Conservation (phyloP, 2,329 filamentous ascomycete genomes). For the Phyllosticta citribraziliensis region DNA sequence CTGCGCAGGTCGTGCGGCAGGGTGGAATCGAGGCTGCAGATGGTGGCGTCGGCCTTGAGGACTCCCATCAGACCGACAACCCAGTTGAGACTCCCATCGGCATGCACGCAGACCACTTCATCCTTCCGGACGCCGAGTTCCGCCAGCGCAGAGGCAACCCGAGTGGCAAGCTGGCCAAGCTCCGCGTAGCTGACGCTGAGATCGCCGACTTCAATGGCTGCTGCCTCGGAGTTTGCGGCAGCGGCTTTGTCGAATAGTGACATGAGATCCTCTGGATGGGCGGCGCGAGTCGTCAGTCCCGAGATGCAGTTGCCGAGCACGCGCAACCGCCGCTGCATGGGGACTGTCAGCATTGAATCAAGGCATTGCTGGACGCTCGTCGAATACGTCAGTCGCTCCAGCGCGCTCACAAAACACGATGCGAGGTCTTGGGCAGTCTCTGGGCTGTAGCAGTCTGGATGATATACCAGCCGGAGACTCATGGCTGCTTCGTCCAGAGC, state of each 20-base stretch:
- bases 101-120: slow-evolving; percentile 25
- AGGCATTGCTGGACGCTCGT: background rate
- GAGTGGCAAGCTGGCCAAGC: background rate
- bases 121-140: background rate
- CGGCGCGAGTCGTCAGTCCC: background rate
- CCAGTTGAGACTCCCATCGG: slow-evolving; percentile 27
- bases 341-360: background rate
- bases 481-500: background rate
- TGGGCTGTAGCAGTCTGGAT: background rate
- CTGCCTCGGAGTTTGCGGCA: background rate
- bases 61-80: slow-evolving; percentile 26
- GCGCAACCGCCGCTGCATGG: background rate
- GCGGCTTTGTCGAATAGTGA: background rate
- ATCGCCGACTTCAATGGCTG: slow-evolving; percentile 5
- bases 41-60: slow-evolving; percentile 17
- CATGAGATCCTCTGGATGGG: background rate
- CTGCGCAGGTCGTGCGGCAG: slow-evolving; percentile 16
- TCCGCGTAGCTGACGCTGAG: slow-evolving; percentile 7
- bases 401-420: background rate
- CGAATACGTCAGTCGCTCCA: background rate
- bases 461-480: background rate
- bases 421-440: background rate
- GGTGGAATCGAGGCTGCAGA: slow-evolving; percentile 15
- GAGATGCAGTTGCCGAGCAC: background rate
- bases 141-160: background rate